These are phyloP conservation scores for Ophiorrhiza pumila DNA, from an alignment of 257 asterid genomes.

Conservation along the genomic window DNA sequence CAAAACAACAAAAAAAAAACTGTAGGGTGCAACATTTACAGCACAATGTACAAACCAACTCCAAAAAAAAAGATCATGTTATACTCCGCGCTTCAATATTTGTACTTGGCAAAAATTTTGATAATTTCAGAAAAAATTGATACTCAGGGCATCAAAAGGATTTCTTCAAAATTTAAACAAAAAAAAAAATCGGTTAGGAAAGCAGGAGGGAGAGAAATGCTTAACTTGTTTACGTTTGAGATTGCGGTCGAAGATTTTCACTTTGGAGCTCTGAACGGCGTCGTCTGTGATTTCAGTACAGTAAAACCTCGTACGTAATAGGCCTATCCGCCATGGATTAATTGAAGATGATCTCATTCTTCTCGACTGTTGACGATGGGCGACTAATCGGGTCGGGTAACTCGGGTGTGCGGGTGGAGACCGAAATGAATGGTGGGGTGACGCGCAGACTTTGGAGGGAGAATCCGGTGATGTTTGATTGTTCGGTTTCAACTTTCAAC, in stretches of 20 bases:
- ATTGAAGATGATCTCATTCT: conserved; percentile 10
- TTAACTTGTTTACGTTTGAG: conserved; percentile 83
- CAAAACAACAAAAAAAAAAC: not conserved
- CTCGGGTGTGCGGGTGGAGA: no score
- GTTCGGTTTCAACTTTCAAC: no score
- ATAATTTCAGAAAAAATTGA: not conserved
- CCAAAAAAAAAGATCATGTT: not conserved
- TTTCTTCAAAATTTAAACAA: not conserved
- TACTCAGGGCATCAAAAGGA: not conserved
- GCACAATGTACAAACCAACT: not conserved
- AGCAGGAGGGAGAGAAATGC: not conserved
- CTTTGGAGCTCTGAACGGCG: conserved; percentile 46
- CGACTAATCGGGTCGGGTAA: not conserved
- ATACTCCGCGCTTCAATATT: no score
- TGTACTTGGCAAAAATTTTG: no score
- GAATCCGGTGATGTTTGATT: no score
- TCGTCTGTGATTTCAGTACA: conserved; percentile 33
- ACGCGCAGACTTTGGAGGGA: no score
- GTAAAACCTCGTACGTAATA: conserved; percentile 35
- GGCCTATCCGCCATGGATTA: conserved; percentile 34
- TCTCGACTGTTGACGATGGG: not conserved
- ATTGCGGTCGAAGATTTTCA: conserved; percentile 77
- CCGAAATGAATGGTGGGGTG: no score
- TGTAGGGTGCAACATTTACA: not conserved
- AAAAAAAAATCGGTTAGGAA: not conserved